Conservation (phyloP, 257 asterid species). For the Solanum verrucosum region DNA sequence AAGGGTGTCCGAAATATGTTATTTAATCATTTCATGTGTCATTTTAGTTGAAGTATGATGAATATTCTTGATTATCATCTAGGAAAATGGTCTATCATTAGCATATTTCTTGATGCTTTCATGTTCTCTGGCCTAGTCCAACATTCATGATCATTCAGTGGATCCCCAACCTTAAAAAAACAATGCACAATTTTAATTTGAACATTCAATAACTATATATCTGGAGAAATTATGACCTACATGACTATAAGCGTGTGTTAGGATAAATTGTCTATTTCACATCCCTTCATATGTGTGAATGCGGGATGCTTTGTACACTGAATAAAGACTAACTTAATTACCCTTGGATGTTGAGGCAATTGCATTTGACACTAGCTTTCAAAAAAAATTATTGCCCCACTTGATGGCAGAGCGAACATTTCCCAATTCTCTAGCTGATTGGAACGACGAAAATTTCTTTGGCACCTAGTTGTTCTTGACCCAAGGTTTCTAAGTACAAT, state of each 20-base stretch:
- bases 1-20: too few species aligned
- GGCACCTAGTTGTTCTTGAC: too few species aligned
- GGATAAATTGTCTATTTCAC: not conserved
- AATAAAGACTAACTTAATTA: not conserved
- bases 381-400: too few species aligned
- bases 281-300: not conserved
- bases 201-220: not conserved
- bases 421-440: too few species aligned
- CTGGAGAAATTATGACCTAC: not conserved
- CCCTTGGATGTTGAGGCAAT: not conserved
- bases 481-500: too few species aligned
- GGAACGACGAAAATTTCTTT: too few species aligned
- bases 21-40: too few species aligned
- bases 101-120: slow-evolving; percentile 47
- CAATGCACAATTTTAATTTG: not conserved
- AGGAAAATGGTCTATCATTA: slow-evolving; percentile 28
- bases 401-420: too few species aligned
- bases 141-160: slow-evolving; percentile 59
- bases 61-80: too few species aligned
- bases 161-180: slow-evolving; percentile 72
- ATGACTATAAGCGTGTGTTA: not conserved
- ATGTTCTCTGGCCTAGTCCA: slow-evolving; percentile 76
- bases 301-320: not conserved
- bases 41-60: too few species aligned
- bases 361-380: too few species aligned